phyloP scores from a whole-genome alignment of 192 early-diverging fungal genomes.

The Chytriomyces sp. region DNA sequence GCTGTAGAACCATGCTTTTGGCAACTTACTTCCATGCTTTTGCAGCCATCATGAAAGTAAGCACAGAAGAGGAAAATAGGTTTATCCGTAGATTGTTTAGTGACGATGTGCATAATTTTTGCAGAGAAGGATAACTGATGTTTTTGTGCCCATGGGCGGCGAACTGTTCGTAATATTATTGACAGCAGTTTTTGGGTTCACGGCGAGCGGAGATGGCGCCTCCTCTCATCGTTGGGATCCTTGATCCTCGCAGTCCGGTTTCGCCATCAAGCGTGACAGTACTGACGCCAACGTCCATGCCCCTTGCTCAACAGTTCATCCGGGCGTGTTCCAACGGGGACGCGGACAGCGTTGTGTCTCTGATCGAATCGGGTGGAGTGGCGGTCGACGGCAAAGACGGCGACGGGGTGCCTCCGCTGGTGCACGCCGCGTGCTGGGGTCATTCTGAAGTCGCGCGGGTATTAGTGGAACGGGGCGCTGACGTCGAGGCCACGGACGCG shows the following conservation, averaged over 20 bases:
- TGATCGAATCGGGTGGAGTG: conserved; percentile 63
- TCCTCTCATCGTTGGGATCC: background rate
- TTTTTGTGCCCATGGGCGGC: background rate
- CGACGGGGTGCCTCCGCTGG: conserved; percentile 83
- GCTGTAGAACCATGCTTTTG: background rate
- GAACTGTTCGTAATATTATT: background rate
- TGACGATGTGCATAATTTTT: too few relatives aligned
- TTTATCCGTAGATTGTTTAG: background rate
- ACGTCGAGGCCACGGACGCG: conserved; percentile 77
- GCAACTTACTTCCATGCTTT: too few relatives aligned
- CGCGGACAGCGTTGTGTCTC: conserved; percentile 58
- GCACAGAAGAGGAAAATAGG: background rate
- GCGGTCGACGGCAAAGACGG: conserved; percentile 82
- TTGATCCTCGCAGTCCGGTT: background rate
- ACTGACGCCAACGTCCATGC: background rate
- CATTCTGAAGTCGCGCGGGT: conserved; percentile 69
- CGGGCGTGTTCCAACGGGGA: conserved; percentile 76
- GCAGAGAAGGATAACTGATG: background rate
- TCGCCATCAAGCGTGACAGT: background rate
- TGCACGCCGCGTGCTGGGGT: conserved; percentile 88
- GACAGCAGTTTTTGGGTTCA: background rate
- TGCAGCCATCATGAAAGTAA: background rate
- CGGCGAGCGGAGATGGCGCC: background rate
- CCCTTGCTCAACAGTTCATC: background rate
- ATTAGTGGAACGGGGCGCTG: conserved; percentile 73